Evolutionary conservation across 2,329 filamentous ascomycete species (phyloP).

Genomic region (Sclerotinia minor): DNA sequence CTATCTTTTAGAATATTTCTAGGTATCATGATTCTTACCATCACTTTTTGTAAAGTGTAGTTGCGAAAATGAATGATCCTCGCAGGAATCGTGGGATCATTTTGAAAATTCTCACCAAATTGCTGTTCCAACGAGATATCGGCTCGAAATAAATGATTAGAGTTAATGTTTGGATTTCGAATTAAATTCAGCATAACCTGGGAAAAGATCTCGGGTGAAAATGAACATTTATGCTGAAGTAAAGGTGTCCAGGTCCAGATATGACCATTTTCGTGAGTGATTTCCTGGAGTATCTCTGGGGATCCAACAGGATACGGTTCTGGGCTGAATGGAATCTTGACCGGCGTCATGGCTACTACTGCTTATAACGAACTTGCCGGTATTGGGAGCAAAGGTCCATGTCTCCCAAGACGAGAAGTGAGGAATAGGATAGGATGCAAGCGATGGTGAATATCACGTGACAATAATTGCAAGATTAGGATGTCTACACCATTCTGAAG

Average conservation of each 20-base stretch:
- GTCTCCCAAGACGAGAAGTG: background rate
- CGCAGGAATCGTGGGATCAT: conserved; percentile 40
- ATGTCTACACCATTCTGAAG: background rate
- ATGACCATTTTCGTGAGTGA: conserved; percentile 34
- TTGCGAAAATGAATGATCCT: conserved; percentile 49
- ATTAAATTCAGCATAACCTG: conserved; percentile 73
- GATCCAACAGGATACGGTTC: conserved; percentile 40
- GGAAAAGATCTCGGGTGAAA: conserved; percentile 62
- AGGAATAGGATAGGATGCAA: background rate
- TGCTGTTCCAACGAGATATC: conserved; percentile 64
- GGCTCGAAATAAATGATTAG: conserved; percentile 73
- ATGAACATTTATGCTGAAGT: conserved; percentile 59
- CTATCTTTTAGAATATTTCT: conserved; percentile 76
- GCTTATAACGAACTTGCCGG: background rate
- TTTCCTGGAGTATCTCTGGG: conserved; percentile 43
- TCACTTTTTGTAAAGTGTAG: conserved; percentile 56
- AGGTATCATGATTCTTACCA: conserved; percentile 78
- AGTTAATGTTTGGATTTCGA: conserved; percentile 77
- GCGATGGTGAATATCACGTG: background rate
- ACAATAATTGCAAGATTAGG: fast-evolving
- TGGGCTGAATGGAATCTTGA: conserved; percentile 25
- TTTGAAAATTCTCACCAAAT: conserved; percentile 40
- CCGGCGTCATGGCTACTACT: conserved; percentile 24
- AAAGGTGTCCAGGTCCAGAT: conserved; percentile 60
- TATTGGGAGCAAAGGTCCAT: background rate